Percentiles rank a stretch among this genome's conserved stretches.
phyloP scores from a whole-genome alignment of 345 rosid species.

The Xanthoceras sorbifolium region DNA sequence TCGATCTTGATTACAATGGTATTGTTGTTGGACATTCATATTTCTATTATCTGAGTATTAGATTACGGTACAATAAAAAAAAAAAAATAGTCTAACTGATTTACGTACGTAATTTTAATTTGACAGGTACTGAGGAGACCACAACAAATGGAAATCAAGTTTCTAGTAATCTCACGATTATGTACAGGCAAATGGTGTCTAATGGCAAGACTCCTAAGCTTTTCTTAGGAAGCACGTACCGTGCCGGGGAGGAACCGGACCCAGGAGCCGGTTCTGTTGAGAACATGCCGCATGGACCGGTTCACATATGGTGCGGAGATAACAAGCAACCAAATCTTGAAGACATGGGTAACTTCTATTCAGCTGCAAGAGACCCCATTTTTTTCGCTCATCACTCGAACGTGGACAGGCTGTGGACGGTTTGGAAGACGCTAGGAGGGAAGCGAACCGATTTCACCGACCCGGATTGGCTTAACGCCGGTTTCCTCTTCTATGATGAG shows the following conservation, averaged over 20 bases:
- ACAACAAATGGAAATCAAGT: constrained; percentile 23
- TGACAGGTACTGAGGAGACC: constrained; percentile 12
- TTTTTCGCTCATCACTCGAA: constrained; percentile 63
- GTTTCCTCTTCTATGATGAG: constrained; percentile 61
- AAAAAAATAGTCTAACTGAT: no score
- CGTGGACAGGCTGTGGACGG: constrained; percentile 58
- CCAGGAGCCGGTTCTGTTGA: constrained; percentile 60
- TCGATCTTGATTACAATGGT: constrained; percentile 54
- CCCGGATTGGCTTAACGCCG: constrained; percentile 56
- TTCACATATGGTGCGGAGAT: constrained; percentile 62
- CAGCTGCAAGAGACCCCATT: constrained; percentile 62
- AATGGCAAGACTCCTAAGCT: constrained; percentile 43
- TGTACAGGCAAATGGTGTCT: constrained; percentile 69
- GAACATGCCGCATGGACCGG: constrained; percentile 49
- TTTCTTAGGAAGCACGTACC: constrained; percentile 52
- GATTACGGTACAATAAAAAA: no score
- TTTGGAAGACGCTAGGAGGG: constrained; percentile 65
- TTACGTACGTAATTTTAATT: no score
- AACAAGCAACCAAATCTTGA: constrained; percentile 44
- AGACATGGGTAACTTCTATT: constrained; percentile 68
- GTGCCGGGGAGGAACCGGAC: constrained; percentile 51
- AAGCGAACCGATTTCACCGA: constrained; percentile 43
- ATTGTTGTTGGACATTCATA: no score
- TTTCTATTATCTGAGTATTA: no score
- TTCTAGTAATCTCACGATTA: constrained; percentile 45